Evolutionary conservation across 768 basidiomycete species (phyloP).

Genomic region (Holtermannia corniformis): DNA sequence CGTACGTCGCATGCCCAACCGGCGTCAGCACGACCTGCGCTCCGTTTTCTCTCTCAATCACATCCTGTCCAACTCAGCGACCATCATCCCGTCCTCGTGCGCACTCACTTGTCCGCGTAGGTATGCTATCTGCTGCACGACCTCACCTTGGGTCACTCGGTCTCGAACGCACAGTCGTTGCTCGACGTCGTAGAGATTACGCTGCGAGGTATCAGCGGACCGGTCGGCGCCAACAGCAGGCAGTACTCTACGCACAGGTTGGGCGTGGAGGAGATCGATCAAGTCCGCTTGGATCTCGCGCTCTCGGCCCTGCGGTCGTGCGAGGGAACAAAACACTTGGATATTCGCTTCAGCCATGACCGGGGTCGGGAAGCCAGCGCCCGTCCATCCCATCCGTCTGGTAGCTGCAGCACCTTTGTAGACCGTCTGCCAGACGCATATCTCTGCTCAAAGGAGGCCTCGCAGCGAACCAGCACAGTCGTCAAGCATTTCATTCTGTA

Average conservation of each 20-base stretch:
- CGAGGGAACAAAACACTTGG: not conserved
- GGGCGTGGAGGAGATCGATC: not conserved
- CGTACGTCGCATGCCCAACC: not conserved
- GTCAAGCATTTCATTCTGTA: too few relatives aligned
- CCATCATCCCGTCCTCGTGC: not conserved
- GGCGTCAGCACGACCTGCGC: not conserved
- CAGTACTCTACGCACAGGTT: not conserved
- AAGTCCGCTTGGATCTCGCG: not conserved
- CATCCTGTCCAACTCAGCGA: not conserved
- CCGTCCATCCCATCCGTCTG: not conserved
- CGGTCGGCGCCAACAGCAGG: too few relatives aligned
- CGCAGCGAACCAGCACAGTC: not conserved
- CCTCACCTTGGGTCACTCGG: not conserved
- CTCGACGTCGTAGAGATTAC: not conserved
- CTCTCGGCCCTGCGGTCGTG: not conserved
- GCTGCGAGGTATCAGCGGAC: not conserved
- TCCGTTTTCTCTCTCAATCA: not conserved
- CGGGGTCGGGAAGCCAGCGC: not conserved
- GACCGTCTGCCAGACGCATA: too few relatives aligned
- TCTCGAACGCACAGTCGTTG: not conserved
- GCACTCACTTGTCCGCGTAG: not conserved
- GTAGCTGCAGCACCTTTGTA: not conserved
- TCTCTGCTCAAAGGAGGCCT: not conserved
- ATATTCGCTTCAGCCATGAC: not conserved
- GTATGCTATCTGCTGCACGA: not conserved